Conservation (phyloP, 495 filamentous ascomycete species). For the Daldinia concentrica region DNA sequence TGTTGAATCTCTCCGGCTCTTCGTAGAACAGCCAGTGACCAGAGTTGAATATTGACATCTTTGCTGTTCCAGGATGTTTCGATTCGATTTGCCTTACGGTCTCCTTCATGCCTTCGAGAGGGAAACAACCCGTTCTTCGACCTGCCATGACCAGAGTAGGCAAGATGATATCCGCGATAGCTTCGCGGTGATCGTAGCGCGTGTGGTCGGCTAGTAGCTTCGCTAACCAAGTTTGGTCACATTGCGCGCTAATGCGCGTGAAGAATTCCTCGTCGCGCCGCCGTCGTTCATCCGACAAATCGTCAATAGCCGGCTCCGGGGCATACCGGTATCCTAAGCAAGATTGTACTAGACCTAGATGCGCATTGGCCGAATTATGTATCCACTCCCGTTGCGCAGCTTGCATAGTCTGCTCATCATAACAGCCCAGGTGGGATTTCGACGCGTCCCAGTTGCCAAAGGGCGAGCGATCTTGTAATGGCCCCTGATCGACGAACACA, state of each 20-base stretch:
- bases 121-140: conserved; percentile 55
- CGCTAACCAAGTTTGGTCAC: conserved; percentile 55
- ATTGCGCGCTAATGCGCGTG: conserved; percentile 45
- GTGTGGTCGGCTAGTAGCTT: conserved; percentile 58
- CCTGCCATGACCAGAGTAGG: conserved; percentile 54
- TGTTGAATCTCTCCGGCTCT: conserved; percentile 53
- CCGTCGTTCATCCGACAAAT: conserved; percentile 29
- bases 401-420: conserved; percentile 48
- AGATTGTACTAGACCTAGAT: conserved; percentile 47
- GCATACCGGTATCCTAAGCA: conserved; percentile 54
- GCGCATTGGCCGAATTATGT: conserved; percentile 34
- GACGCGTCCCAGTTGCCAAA: conserved; percentile 43
- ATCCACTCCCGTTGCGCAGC: conserved; percentile 51
- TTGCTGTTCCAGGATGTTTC: conserved; percentile 34
- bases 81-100: conserved; percentile 47
- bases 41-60: conserved; percentile 48
- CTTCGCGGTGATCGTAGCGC: conserved; percentile 57
- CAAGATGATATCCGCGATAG: conserved; percentile 46
- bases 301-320: conserved; percentile 28
- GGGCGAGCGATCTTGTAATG: conserved; percentile 53
- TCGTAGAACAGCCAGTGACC: conserved; percentile 62
- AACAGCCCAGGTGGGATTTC: conserved; percentile 51
- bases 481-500: conserved; percentile 59
- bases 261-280: conserved; percentile 54
- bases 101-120: conserved; percentile 52